Conservation (phyloP, 2,329 filamentous ascomycete genomes). For the Fusarium udum region DNA sequence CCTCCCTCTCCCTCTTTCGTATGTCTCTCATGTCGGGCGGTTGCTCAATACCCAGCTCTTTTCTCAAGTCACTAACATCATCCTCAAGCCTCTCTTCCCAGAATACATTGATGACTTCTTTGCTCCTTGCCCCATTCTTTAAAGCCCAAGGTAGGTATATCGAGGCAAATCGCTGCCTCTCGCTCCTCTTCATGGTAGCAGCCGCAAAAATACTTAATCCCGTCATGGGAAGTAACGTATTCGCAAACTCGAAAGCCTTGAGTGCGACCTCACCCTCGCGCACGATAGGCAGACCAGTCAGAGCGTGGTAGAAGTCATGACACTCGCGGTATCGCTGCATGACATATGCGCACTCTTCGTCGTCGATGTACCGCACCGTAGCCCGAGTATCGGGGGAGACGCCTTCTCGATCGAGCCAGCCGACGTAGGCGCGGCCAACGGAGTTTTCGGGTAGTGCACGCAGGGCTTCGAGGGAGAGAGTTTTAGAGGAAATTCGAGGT, state of each 20-base stretch:
- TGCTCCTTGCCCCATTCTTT: conserved; percentile 77
- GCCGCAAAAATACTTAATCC: conserved; percentile 86
- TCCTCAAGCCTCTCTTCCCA: conserved; percentile 95
- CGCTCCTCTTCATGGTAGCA: conserved; percentile 83
- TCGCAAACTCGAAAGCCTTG: conserved; percentile 97
- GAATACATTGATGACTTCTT: conserved; percentile 93
- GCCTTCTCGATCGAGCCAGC: conserved; percentile 93
- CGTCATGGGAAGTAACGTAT: conserved; percentile 95
- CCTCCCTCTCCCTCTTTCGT: conserved; percentile 73
- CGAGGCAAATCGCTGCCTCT: conserved; percentile 76
- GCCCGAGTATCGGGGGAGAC: conserved; percentile 91
- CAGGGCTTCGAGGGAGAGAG: conserved; percentile 72
- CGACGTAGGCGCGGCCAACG: conserved; percentile 83
- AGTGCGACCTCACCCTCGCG: conserved; percentile 97
- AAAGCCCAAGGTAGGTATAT: conserved; percentile 93
- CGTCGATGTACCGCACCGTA: conserved; percentile 87
- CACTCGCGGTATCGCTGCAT: conserved; percentile 98
- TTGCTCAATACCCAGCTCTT: conserved; percentile 82
- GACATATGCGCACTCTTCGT: conserved; percentile 96
- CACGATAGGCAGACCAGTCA: conserved; percentile 89
- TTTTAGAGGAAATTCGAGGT: conserved; percentile 85
- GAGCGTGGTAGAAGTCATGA: conserved; percentile 96
- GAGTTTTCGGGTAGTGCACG: conserved; percentile 76
- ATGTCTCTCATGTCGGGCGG: conserved; percentile 87
- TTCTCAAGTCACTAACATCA: conserved; percentile 79